Evolutionary conservation across 768 basidiomycete genomes (phyloP).

Genomic region (Tylopilus subfusipes): DNA sequence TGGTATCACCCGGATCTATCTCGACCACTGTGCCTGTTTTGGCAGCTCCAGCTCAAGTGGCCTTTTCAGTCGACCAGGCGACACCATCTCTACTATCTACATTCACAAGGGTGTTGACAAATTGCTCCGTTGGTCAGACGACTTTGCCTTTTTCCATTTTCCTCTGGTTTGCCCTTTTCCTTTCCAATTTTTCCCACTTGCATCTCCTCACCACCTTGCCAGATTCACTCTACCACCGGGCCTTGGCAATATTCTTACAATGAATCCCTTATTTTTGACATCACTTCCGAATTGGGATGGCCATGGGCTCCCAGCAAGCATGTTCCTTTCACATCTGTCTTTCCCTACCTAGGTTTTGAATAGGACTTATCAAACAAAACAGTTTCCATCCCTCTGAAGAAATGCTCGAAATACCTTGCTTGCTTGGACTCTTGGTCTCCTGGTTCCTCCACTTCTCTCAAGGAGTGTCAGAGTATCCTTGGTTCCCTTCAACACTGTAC

Average conservation of each 20-base stretch:
- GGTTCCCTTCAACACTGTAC: neutral
- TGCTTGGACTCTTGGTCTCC: neutral
- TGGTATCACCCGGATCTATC: too few species aligned
- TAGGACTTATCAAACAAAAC: neutral
- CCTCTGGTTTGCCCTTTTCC: too few species aligned
- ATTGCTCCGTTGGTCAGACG: too few species aligned
- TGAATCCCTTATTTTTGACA: neutral
- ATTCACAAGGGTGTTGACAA: too few species aligned
- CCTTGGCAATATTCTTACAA: neutral
- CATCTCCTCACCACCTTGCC: too few species aligned
- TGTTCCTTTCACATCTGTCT: neutral
- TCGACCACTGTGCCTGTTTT: too few species aligned
- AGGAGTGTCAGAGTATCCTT: neutral
- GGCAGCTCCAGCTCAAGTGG: too few species aligned
- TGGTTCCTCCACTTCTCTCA: neutral
- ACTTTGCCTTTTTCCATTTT: too few species aligned
- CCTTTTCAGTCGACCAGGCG: too few species aligned
- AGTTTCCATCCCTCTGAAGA: neutral
- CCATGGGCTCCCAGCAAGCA: neutral
- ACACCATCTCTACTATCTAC: too few species aligned
- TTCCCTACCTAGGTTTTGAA: neutral
- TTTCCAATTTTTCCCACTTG: constrained; percentile 9
- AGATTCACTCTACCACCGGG: too few species aligned
- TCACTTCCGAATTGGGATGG: fast-evolving
- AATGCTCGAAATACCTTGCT: neutral